These are phyloP conservation scores for Chlorella vulgaris DNA, from an alignment of 139 green algal species.

Conservation along the genomic window DNA sequence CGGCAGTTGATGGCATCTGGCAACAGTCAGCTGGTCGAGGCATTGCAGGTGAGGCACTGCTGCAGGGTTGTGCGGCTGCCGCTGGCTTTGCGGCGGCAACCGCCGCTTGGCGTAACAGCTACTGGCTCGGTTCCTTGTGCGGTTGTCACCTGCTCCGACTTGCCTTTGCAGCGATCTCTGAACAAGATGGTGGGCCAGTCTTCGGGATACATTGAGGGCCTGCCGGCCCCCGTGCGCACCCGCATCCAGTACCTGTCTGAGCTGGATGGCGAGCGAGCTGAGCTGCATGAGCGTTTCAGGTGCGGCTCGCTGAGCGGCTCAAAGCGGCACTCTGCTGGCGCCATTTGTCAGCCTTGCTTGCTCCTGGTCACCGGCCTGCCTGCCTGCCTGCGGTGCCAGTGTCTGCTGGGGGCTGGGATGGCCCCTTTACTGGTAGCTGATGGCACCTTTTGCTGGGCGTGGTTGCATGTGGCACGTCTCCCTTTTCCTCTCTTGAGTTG, in stretches of 20 bases:
- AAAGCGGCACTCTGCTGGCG: too few species aligned
- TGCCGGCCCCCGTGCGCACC: conserved; percentile 44
- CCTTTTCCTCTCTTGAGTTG: too few species aligned
- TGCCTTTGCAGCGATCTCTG: conserved; percentile 47
- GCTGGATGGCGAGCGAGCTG: conserved; percentile 71
- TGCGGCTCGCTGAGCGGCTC: neutral
- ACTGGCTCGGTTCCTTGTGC: too few species aligned
- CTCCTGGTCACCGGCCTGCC: neutral
- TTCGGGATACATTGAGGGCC: conserved; percentile 56
- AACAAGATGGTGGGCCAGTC: conserved; percentile 58
- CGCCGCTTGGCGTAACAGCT: too few species aligned
- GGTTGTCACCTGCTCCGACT: too few species aligned
- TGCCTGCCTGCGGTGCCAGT: neutral
- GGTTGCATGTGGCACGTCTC: too few species aligned
- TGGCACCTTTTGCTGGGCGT: too few species aligned
- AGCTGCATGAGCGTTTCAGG: conserved; percentile 66
- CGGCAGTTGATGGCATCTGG: conserved; percentile 32
- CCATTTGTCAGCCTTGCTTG: neutral
- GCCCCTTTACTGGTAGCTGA: too few species aligned
- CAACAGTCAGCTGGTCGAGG: conserved; percentile 19
- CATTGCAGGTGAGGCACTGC: conserved; percentile 21
- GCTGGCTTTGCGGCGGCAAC: neutral
- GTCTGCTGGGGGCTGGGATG: too few species aligned
- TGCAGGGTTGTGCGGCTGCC: neutral
- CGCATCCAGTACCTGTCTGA: conserved; percentile 51